Conservation (phyloP, 257 asterid species). For the Plantago major region DNA sequence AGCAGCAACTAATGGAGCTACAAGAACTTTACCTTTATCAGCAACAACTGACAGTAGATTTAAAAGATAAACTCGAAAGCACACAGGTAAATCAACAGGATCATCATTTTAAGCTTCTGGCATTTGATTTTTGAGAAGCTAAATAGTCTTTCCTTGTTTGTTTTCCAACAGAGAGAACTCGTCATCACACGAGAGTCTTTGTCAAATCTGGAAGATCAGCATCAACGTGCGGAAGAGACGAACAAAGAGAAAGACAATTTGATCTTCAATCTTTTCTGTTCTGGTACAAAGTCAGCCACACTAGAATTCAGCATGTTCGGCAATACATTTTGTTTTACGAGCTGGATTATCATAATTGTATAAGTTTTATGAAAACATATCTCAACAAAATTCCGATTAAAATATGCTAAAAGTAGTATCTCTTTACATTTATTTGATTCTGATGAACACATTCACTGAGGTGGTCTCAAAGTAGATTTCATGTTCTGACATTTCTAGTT, state of each 20-base stretch:
- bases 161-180: conserved; percentile 40
- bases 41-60: conserved; percentile 41
- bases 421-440: no score
- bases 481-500: not conserved
- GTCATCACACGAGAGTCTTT: conserved; percentile 33
- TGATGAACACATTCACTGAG: not conserved
- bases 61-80: conserved; percentile 38
- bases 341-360: no score
- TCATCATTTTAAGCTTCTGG: conserved; percentile 3
- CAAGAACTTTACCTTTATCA: conserved; percentile 40
- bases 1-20: conserved; percentile 43
- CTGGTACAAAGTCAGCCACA: conserved; percentile 24
- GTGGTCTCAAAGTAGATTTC: not conserved
- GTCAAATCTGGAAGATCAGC: conserved; percentile 34
- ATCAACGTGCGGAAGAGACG: conserved; percentile 28
- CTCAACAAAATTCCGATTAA: no score
- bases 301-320: not conserved
- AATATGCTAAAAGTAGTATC: no score
- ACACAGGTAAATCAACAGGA: conserved; percentile 32
- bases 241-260: conserved; percentile 37
- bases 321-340: not conserved
- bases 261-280: conserved; percentile 29
- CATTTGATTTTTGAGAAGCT: not conserved
- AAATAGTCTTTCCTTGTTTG: not conserved
- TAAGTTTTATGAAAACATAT: no score